Evolutionary conservation across 2,329 filamentous ascomycete genomes (phyloP).

Genomic region (Neofusicoccum kwambonambiense): DNA sequence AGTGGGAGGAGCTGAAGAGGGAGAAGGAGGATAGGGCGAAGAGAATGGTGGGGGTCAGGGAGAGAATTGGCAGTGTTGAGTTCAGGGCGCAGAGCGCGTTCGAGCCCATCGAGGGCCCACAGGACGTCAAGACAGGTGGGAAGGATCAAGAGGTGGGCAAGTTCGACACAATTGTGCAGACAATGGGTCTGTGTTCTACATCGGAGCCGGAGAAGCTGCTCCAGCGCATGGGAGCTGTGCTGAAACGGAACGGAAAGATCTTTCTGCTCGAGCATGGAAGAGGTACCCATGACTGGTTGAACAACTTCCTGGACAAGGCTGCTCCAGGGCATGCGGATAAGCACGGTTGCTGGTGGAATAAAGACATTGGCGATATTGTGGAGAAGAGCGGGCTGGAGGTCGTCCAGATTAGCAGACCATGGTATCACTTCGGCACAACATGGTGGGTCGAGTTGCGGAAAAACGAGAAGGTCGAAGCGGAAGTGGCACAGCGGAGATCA

Average conservation of each 20-base stretch:
- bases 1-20: constrained; percentile 45
- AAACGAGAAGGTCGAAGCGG: constrained; percentile 16
- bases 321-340: constrained; percentile 49
- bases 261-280: constrained; percentile 52
- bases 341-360: constrained; percentile 55
- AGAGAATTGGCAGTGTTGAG: constrained; percentile 22
- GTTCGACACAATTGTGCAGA: constrained; percentile 52
- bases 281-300: constrained; percentile 49
- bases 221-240: constrained; percentile 43
- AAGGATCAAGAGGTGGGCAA: neutral
- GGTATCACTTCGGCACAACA: constrained; percentile 49
- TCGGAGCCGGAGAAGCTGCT: constrained; percentile 45
- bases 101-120: constrained; percentile 43
- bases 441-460: constrained; percentile 47
- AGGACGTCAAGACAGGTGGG: constrained; percentile 23
- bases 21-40: constrained; percentile 20
- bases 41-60: neutral
- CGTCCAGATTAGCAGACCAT: constrained; percentile 40
- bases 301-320: constrained; percentile 45
- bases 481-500: neutral
- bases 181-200: constrained; percentile 53
- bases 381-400: constrained; percentile 49
- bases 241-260: constrained; percentile 46
- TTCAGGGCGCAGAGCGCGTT: constrained; percentile 48
- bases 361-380: constrained; percentile 50